These are phyloP conservation scores for Syzygium syzygioides DNA, from an alignment of 441 rosid species.

Conservation along the genomic window DNA sequence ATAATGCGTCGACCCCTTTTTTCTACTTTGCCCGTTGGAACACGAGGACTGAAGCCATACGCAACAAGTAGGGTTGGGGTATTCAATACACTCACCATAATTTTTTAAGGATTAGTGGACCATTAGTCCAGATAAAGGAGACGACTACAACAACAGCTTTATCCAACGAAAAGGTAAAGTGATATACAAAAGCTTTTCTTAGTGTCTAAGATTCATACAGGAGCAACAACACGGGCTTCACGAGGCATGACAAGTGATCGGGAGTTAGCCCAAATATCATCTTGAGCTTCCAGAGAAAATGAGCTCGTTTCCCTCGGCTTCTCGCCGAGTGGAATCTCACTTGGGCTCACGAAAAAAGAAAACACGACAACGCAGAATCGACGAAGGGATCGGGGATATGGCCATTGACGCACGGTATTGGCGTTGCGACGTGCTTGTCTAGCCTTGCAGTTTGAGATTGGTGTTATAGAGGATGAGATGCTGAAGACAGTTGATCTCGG, in stretches of 20 bases:
- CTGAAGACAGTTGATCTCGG: neutral
- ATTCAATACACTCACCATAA: neutral
- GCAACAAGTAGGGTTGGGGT: neutral
- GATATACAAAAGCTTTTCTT: neutral
- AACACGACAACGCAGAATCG: neutral
- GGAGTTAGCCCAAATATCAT: neutral
- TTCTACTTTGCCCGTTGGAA: neutral
- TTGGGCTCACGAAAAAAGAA: neutral
- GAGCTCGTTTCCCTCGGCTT: neutral
- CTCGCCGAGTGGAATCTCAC: neutral
- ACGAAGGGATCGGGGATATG: neutral
- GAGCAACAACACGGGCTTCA: neutral
- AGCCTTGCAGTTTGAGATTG: neutral
- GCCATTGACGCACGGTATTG: neutral
- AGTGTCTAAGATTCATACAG: neutral
- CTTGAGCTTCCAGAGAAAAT: neutral
- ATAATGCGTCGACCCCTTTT: constrained; percentile 6
- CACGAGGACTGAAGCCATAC: neutral
- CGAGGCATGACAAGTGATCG: neutral
- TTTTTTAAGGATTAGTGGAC: neutral
- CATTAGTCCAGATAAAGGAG: neutral
- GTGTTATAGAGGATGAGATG: neutral
- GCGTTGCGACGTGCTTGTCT: neutral
- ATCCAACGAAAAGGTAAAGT: neutral
- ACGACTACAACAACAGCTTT: neutral